A percentile compares a stretch with the other conserved stretches of the same genome.
Evolutionary conservation across 805 yeast species (phyloP).

Genomic region (Debaryomyces maramus): DNA sequence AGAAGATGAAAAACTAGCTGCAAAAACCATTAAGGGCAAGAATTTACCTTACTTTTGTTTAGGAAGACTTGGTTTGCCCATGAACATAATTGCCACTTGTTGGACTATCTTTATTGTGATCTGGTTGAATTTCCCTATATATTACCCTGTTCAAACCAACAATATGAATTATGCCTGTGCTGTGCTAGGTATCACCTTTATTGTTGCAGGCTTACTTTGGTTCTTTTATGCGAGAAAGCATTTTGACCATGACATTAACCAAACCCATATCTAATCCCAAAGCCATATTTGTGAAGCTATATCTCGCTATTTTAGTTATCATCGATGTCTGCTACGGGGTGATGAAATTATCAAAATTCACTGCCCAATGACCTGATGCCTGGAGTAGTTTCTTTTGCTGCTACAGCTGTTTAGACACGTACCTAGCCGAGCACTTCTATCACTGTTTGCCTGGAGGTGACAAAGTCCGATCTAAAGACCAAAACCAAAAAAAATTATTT

Average conservation of each 20-base stretch:
- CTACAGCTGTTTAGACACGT: no score
- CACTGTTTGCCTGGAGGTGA: no score
- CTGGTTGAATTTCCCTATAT: conserved; percentile 16
- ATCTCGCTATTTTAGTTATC: no score
- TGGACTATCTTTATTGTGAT: conserved; percentile 21
- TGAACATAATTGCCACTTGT: conserved; percentile 16
- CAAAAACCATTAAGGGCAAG: conserved; percentile 3
- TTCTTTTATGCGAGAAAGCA: conserved; percentile 13
- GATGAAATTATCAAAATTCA: no score
- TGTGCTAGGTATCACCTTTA: conserved; percentile 17
- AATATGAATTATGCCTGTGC: conserved; percentile 24
- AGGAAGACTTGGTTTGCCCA: conserved; percentile 16
- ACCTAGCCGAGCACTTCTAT: no score
- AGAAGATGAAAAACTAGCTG: conserved; percentile 2
- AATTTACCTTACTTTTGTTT: conserved; percentile 14
- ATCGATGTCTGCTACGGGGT: no score
- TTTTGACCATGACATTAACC: conserved; percentile 12
- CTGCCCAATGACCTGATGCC: no score
- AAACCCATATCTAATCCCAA: no score
- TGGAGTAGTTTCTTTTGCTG: no score
- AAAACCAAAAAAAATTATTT: no score
- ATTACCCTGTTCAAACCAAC: conserved; percentile 16
- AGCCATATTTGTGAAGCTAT: no score
- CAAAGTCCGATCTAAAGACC: no score
- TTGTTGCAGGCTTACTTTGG: conserved; percentile 21